phyloP scores from a whole-genome alignment of 2,329 filamentous ascomycete genomes.

The Cercospora sojina region DNA sequence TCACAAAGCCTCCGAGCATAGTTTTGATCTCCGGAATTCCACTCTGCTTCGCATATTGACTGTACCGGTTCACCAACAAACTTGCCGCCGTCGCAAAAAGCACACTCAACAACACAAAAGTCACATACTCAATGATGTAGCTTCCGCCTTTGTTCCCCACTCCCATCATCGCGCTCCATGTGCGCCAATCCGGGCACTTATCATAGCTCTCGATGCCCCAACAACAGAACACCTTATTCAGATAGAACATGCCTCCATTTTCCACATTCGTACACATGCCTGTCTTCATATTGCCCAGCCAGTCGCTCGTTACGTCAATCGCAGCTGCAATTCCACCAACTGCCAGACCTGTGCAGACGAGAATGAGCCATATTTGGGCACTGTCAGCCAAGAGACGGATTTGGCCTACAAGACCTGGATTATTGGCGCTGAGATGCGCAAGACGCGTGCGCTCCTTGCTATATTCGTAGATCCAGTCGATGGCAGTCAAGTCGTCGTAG shows the following conservation, averaged over 20 bases:
- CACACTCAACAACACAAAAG: conserved; percentile 86
- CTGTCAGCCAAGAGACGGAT: conserved; percentile 73
- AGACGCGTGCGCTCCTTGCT: conserved; percentile 90
- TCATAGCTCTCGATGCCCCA: conserved; percentile 79
- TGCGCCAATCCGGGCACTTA: conserved; percentile 81
- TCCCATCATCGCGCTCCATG: conserved; percentile 76
- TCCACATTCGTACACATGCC: conserved; percentile 77
- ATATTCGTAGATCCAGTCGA: conserved; percentile 99
- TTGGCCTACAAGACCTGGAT: conserved; percentile 70
- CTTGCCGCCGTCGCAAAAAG: conserved; percentile 76
- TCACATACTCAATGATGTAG: conserved; percentile 83
- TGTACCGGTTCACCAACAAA: conserved; percentile 78
- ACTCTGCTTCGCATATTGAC: conserved; percentile 85
- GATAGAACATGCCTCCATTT: conserved; percentile 80
- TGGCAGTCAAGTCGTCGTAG: conserved; percentile 94
- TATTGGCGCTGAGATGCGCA: conserved; percentile 69
- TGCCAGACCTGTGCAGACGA: conserved; percentile 80
- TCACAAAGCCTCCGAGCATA: conserved; percentile 88
- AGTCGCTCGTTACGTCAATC: conserved; percentile 88
- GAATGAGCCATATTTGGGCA: conserved; percentile 86
- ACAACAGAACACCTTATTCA: conserved; percentile 91
- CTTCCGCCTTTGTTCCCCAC: conserved; percentile 64
- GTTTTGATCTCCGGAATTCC: conserved; percentile 99
- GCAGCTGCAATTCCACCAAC: conserved; percentile 81
- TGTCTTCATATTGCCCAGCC: conserved; percentile 88